Evolutionary conservation across 2,329 filamentous ascomycete genomes (phyloP), one percentile per base, ranked within the genome.

Genomic region (Magnaporthiopsis incrustans): DNA sequence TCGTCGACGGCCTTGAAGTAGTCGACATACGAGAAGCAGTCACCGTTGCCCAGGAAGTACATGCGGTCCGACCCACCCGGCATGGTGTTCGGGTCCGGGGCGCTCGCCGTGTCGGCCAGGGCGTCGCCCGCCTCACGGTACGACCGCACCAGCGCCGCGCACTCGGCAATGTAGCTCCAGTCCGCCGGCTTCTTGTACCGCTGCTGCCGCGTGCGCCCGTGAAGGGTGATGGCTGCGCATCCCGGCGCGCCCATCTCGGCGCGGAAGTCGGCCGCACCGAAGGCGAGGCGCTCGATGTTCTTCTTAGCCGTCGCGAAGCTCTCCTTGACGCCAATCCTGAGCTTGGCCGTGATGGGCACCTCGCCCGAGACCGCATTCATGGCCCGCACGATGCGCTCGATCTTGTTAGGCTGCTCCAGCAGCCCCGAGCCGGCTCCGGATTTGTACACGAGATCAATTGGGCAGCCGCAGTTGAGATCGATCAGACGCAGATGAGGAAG

Each of bases 401-500:
- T 79, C 77, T 97, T 98, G 65, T 87, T 87, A 35, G 86, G 90
- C 63, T 88, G 83, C 71, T 99, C 95, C n/a, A 99, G 86, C 22
- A 99, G 85, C 1, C 91, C 94, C 26, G 94, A 97, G 4, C 95
- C 95, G 57, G 91, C 92, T 62, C 95, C 95, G 59, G 89, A 84
- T 70, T 92, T 88, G 80, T 87, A 98, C 62, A 99, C 89, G 70
- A 97, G 85, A 73, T 99, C 95, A 72, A 99, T 97, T 4, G 95
- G 95, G 73, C 95, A 99, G 59, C 95, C 95, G 71, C 94, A 98
- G 79, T 99, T 99, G 69, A 99, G 81, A 72, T 99, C 95, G 68
- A 99, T 90, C 56, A 97, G 86, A 50, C 95, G 90, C 26, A 99
- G 83, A 70, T 92, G 86, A 3, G 95, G 93, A 65, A 93, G 87